These are phyloP conservation scores for Pythium aquatile DNA, from an alignment of 352 stramenopile genomes.

Conservation along the genomic window DNA sequence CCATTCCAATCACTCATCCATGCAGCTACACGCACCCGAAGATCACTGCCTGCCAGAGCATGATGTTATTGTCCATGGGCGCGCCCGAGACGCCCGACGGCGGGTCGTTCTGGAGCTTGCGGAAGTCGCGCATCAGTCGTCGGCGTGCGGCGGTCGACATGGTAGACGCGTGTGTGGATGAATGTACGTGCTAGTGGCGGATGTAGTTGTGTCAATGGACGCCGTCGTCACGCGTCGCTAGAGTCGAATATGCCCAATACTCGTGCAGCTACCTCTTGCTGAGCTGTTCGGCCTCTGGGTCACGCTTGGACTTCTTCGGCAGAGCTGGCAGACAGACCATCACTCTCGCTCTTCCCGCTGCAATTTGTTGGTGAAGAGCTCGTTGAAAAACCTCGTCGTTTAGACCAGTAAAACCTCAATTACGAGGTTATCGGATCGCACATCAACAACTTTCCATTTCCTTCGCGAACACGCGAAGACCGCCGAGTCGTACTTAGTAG, in stretches of 20 bases:
- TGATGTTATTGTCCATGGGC: conserved; percentile 99
- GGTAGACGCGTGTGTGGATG: conserved; percentile 5
- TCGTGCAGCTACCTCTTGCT: not conserved
- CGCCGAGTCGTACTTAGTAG: not conserved
- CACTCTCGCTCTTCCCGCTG: conserved; percentile 9
- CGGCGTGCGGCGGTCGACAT: conserved; percentile 95
- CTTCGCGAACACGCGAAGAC: not conserved
- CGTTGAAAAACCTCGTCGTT: conserved; percentile 11
- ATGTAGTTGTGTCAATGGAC: not conserved
- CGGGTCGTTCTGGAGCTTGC: conserved; percentile 97
- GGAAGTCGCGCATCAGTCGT: conserved; percentile 97
- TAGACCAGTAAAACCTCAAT: not conserved
- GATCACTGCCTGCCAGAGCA: conserved; percentile 94
- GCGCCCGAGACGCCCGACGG: conserved; percentile 96
- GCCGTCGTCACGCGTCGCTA: not conserved
- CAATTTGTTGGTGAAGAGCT: conserved; percentile 9
- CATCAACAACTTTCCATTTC: not conserved
- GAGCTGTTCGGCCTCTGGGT: conserved; percentile 2
- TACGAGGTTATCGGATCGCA: not conserved
- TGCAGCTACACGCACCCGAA: conserved; percentile 62
- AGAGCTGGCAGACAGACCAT: conserved; percentile 4
- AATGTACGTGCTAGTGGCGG: not conserved
- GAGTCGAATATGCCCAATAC: not conserved
- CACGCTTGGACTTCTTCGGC: not conserved
- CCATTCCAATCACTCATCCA: not conserved